A percentile compares a stretch with the other conserved stretches of the same genome.
Conservation (phyloP, 2,329 filamentous ascomycete species). For the Fusarium transvaalense region DNA sequence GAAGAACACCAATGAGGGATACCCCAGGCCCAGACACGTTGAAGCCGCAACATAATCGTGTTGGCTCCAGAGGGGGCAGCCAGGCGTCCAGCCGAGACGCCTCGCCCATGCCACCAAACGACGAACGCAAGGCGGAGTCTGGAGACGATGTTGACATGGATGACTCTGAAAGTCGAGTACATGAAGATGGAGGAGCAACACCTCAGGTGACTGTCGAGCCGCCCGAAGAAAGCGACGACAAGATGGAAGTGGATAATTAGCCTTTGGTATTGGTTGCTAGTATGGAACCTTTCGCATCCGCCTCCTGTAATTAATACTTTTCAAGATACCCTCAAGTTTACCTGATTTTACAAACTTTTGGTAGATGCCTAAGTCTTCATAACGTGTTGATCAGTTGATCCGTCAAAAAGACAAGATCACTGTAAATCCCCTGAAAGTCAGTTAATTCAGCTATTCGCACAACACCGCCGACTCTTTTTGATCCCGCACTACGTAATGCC, state of each 20-base stretch:
- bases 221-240: constrained; percentile 63
- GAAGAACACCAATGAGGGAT: constrained; percentile 51
- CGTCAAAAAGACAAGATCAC: no score
- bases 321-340: constrained; percentile 48
- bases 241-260: constrained; percentile 73
- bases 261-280: neutral
- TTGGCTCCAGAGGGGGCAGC: constrained; percentile 44
- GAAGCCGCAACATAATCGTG: constrained; percentile 33
- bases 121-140: constrained; percentile 55
- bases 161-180: constrained; percentile 57
- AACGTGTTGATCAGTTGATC: no score
- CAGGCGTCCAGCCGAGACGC: constrained; percentile 49
- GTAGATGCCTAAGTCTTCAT: no score
- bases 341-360: neutral
- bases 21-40: constrained; percentile 50
- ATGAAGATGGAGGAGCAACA: constrained; percentile 59
- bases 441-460: no score
- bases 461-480: neutral
- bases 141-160: constrained; percentile 72
- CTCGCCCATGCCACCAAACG: constrained; percentile 47
- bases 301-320: constrained; percentile 29
- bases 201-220: constrained; percentile 65
- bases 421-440: no score
- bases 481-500: neutral
- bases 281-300: neutral